A percentile compares a stretch with the other conserved stretches of the same genome.
Evolutionary conservation across 73 alveolate species (phyloP).

Genomic region (Paramecium caudatum): DNA sequence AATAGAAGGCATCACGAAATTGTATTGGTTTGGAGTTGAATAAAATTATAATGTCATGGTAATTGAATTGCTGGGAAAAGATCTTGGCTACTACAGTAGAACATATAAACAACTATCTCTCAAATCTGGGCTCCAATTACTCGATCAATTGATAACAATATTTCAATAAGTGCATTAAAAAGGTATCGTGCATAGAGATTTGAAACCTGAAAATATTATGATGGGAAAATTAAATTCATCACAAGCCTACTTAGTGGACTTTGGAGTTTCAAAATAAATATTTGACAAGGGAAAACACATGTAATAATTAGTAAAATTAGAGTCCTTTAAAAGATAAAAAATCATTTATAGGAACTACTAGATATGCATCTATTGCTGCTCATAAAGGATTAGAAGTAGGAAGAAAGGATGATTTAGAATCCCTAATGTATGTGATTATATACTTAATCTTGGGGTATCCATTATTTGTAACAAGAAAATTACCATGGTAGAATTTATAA

Average conservation of each 20-base stretch:
- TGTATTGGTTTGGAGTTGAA: conserved; percentile 81
- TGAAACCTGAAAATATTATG: conserved; percentile 84
- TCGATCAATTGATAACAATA: not conserved
- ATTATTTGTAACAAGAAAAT: conserved; percentile 94
- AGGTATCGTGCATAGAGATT: conserved; percentile 84
- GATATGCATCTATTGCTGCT: conserved; percentile 88
- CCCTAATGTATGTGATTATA: conserved; percentile 81
- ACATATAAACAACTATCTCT: conserved; percentile 42
- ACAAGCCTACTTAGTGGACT: conserved; percentile 53
- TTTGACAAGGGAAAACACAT: conserved; percentile 55
- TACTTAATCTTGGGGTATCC: conserved; percentile 83
- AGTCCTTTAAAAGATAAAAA: conserved; percentile 68
- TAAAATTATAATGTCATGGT: conserved; percentile 83
- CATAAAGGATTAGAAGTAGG: conserved; percentile 84
- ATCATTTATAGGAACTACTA: conserved; percentile 80
- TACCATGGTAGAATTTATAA: conserved; percentile 81
- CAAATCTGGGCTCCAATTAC: conserved; percentile 39
- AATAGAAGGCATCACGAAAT: conserved; percentile 41
- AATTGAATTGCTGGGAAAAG: conserved; percentile 80
- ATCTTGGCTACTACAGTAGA: conserved; percentile 40
- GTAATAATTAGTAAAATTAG: not conserved
- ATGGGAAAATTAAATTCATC: conserved; percentile 60
- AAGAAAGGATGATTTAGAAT: conserved; percentile 85
- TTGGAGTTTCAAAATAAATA: conserved; percentile 68
- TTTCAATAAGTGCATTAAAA: conserved; percentile 74